Evolutionary conservation across 768 basidiomycete species (phyloP).

Genomic region (Boletus subcaerulescens): DNA sequence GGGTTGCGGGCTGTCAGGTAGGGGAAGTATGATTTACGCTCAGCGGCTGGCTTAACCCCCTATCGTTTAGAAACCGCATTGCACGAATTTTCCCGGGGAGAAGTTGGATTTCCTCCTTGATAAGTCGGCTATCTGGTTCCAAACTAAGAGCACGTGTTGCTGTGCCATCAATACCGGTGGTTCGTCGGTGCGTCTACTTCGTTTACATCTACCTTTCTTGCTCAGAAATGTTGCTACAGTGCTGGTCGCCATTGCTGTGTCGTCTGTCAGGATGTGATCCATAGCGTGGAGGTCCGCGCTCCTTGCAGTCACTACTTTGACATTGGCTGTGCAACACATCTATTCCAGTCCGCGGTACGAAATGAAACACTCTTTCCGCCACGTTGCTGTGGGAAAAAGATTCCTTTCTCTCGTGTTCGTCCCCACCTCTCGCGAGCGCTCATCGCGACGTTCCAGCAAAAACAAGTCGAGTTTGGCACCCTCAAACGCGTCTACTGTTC

Average conservation of each 20-base stretch:
- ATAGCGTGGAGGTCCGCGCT: conserved; percentile 23
- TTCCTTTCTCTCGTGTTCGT: conserved; percentile 26
- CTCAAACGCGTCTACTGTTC: conserved; percentile 39
- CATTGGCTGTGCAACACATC: conserved; percentile 29
- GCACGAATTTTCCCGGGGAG: not conserved
- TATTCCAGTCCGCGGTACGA: conserved; percentile 33
- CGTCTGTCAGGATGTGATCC: conserved; percentile 33
- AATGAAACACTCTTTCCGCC: conserved; percentile 44
- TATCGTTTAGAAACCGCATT: not conserved
- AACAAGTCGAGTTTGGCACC: conserved; percentile 31
- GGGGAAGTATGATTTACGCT: not conserved
- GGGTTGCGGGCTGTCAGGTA: not conserved
- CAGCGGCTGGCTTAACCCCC: not conserved
- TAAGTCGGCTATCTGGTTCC: not conserved
- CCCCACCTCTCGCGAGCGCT: conserved; percentile 23
- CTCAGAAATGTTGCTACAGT: not conserved
- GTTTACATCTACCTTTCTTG: not conserved
- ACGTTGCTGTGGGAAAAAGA: conserved; percentile 35
- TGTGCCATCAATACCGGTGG: not conserved
- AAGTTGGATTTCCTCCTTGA: conserved; percentile 21
- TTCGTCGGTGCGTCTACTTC: conserved; percentile 13
- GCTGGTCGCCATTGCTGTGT: conserved; percentile 33
- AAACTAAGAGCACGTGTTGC: not conserved
- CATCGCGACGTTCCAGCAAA: conserved; percentile 22
- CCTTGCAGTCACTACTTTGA: conserved; percentile 39